Evolutionary conservation across 2,329 filamentous ascomycete genomes (phyloP).

Genomic region (Chaetothyriales sp.): DNA sequence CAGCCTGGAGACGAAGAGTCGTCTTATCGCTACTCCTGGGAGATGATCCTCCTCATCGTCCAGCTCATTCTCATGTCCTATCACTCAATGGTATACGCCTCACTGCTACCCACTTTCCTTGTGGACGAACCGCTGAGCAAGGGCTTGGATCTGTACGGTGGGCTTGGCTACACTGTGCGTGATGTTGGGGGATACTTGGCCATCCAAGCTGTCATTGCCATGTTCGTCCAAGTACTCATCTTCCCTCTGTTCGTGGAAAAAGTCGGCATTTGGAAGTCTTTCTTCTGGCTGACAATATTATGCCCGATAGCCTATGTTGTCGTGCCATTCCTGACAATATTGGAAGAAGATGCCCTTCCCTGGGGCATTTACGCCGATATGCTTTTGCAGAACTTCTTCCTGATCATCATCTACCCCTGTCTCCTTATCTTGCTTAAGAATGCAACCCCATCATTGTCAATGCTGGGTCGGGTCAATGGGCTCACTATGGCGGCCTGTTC

Average conservation of each 20-base stretch:
- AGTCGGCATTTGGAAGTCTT: slow-evolving; percentile 47
- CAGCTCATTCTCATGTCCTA: slow-evolving; percentile 28
- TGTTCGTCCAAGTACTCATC: slow-evolving; percentile 46
- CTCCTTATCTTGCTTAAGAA: slow-evolving; percentile 56
- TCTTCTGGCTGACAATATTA: slow-evolving; percentile 45
- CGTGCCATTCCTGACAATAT: slow-evolving; percentile 44
- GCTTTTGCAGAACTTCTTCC: slow-evolving; percentile 45
- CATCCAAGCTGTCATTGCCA: slow-evolving; percentile 44
- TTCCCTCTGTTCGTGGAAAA: slow-evolving; percentile 47
- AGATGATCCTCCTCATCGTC: slow-evolving; percentile 2
- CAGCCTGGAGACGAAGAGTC: background rate
- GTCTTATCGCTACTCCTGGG: background rate
- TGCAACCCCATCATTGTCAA: slow-evolving; percentile 42
- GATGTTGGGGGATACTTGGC: slow-evolving; percentile 49
- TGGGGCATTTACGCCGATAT: slow-evolving; percentile 46
- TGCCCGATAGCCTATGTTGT: slow-evolving; percentile 49
- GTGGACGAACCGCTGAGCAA: slow-evolving; percentile 24
- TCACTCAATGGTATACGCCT: slow-evolving; percentile 34
- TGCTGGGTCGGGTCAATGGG: slow-evolving; percentile 52
- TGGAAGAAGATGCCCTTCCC: slow-evolving; percentile 40
- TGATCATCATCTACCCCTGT: slow-evolving; percentile 51
- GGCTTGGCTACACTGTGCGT: slow-evolving; percentile 48
- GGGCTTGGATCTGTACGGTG: slow-evolving; percentile 28
- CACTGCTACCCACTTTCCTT: slow-evolving; percentile 31
- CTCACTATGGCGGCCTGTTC: slow-evolving; percentile 52